Conservation (phyloP, 148 eudicot species). For the Vaccinium darrowii region DNA sequence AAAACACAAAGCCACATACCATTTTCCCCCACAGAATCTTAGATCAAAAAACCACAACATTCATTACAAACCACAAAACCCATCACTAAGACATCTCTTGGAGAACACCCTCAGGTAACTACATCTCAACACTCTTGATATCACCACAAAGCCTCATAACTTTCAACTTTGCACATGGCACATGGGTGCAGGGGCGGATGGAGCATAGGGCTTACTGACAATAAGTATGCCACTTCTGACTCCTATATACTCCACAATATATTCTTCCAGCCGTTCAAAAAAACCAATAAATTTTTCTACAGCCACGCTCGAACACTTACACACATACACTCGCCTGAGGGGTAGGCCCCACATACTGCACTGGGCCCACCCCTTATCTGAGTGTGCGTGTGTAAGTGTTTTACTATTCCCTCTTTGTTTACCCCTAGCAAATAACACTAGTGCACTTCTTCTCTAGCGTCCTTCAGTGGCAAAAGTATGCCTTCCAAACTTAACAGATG, state of each 20-base stretch:
- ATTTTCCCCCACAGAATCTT: neutral
- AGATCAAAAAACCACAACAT: neutral
- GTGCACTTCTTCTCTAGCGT: neutral
- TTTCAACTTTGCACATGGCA: neutral
- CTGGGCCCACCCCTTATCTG: too few species aligned
- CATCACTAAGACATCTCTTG: neutral
- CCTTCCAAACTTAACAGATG: neutral
- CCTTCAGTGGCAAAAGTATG: neutral
- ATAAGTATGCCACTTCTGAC: neutral
- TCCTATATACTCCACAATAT: neutral
- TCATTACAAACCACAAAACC: neutral
- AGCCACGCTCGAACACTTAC: too few species aligned
- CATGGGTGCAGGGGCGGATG: neutral
- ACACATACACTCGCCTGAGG: too few species aligned
- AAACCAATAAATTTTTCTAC: too few species aligned
- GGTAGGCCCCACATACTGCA: too few species aligned
- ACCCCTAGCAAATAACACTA: neutral
- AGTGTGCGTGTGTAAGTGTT: neutral
- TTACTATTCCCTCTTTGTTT: neutral
- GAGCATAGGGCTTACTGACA: neutral
- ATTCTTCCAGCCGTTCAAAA: too few species aligned
- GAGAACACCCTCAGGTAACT: neutral
- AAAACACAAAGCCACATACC: neutral
- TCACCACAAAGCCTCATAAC: neutral
- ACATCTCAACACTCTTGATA: neutral